Conservation (phyloP, 73 alveolate species). For the Symbiodinium natans region DNA sequence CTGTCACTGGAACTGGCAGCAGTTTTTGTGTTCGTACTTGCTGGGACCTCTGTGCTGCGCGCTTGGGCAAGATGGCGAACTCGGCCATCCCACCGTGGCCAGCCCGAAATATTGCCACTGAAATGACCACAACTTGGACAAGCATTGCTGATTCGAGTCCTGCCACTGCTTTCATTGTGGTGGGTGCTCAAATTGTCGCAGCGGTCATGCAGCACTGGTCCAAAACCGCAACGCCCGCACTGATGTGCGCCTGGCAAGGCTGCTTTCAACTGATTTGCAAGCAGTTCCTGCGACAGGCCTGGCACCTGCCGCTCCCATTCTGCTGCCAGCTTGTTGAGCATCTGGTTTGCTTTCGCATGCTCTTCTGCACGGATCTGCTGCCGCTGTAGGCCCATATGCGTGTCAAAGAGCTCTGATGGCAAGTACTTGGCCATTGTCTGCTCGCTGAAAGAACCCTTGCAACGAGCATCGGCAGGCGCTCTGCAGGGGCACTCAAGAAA, state of each 20-base stretch:
- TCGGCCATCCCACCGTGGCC: constrained; percentile 8
- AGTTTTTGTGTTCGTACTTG: background rate
- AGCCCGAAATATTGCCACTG: background rate
- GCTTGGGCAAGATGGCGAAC: background rate
- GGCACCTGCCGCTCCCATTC: background rate
- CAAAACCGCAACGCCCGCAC: background rate
- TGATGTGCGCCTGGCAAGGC: background rate
- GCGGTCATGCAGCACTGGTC: background rate
- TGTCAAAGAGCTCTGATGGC: background rate
- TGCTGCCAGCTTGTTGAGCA: background rate
- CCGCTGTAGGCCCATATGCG: background rate
- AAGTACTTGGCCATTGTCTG: background rate
- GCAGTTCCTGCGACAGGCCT: background rate
- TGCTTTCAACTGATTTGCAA: background rate
- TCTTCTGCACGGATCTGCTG: background rate
- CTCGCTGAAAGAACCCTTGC: background rate
- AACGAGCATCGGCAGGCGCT: background rate
- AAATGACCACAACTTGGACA: background rate
- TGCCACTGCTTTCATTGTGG: background rate
- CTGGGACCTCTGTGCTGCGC: background rate
- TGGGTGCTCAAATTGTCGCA: background rate
- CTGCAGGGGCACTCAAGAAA: background rate
- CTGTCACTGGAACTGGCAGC: background rate
- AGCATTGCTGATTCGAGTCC: background rate
- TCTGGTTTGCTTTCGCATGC: background rate